These are phyloP conservation scores for Fusarium ambrosium DNA, from an alignment of 2,329 filamentous ascomycete species.

Conservation along the genomic window DNA sequence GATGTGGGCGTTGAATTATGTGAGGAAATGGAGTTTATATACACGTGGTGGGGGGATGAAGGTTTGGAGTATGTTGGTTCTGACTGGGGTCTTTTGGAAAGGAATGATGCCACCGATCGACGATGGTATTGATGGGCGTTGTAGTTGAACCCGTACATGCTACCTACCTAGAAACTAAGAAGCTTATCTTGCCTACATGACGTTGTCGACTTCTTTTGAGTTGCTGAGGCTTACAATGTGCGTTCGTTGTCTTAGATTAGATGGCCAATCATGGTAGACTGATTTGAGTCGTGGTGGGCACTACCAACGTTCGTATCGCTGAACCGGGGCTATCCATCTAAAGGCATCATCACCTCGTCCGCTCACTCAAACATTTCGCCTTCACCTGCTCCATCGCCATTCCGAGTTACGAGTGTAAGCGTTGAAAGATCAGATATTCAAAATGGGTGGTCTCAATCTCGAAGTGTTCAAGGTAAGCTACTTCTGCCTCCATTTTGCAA, in stretches of 20 bases:
- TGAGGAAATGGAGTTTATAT: slow-evolving; percentile 41
- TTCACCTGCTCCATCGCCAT: slow-evolving; percentile 25
- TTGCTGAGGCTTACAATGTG: slow-evolving; percentile 1
- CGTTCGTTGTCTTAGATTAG: slow-evolving; percentile 3
- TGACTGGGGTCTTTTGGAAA: slow-evolving; percentile 15
- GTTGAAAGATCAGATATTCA: slow-evolving; percentile 24
- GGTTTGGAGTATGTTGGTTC: slow-evolving; percentile 14
- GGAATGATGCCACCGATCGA: slow-evolving; percentile 19
- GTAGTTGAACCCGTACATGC: not conserved
- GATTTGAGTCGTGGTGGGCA: slow-evolving; percentile 28
- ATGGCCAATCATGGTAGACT: slow-evolving; percentile 31
- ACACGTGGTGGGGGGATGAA: slow-evolving; percentile 18
- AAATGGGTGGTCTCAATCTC: slow-evolving; percentile 85
- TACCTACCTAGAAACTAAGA: slow-evolving; percentile 1
- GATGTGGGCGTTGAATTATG: slow-evolving; percentile 48
- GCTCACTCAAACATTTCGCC: slow-evolving; percentile 35
- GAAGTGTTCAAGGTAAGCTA: slow-evolving; percentile 89
- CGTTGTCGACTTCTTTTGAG: not conserved
- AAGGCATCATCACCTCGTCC: slow-evolving; percentile 35
- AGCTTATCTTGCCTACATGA: not conserved
- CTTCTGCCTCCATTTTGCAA: not conserved
- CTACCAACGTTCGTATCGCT: slow-evolving; percentile 16
- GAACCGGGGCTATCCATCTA: slow-evolving; percentile 43
- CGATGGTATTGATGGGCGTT: slow-evolving; percentile 13
- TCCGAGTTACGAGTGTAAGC: slow-evolving; percentile 9